Evolutionary conservation across 2,329 filamentous ascomycete genomes (phyloP), one percentile per base, ranked within the genome.

Genomic region (Epichloe brachyelytri): DNA sequence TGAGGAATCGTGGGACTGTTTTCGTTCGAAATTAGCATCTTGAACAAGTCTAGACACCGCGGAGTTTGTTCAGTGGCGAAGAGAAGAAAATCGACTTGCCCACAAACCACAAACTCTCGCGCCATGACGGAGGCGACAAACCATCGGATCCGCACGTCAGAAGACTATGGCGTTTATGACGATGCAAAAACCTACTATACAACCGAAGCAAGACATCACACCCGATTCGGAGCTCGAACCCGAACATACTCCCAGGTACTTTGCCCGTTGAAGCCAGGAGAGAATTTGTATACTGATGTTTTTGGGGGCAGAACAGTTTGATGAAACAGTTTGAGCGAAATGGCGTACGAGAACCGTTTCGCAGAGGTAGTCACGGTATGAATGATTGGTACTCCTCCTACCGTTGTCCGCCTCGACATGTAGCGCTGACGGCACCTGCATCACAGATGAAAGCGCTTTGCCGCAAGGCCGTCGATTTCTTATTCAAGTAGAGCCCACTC

Each of bases 401-500:
- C 6, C 5, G 38, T 37, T 49, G 4, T 8, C 8, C 10, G 26
- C 26, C 7, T 15, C 17, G n/a, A 41, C 6, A 22, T 11, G 1
- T 15, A 47, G 20, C 14, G 19, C 12, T 36, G 33, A 49, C 20
- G 5, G 4, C 3, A 33, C 7, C 5, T 26, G 26, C 20, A 17
- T 22, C 15, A 30, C 62, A 93, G 90, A 95, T 72, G 88, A 90
- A 66, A 73, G 75, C 46, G 78, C 81, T 36, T 72, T 79, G 47
- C 74, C 80, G 46, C 80, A 85, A 51, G 66, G 69, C 53, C 86
- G 88, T 54, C 85, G 84, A 58, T 95, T 95, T 68, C 77, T 95
- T 38, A 82, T 97, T 65, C 80, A 93, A 59, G 90, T 97, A 60
- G 85, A 95, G 46, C 74, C 80, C 20, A 96, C 90, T 0, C 76